phyloP scores from a whole-genome alignment of 768 basidiomycete species.

The Hericium coralloides region DNA sequence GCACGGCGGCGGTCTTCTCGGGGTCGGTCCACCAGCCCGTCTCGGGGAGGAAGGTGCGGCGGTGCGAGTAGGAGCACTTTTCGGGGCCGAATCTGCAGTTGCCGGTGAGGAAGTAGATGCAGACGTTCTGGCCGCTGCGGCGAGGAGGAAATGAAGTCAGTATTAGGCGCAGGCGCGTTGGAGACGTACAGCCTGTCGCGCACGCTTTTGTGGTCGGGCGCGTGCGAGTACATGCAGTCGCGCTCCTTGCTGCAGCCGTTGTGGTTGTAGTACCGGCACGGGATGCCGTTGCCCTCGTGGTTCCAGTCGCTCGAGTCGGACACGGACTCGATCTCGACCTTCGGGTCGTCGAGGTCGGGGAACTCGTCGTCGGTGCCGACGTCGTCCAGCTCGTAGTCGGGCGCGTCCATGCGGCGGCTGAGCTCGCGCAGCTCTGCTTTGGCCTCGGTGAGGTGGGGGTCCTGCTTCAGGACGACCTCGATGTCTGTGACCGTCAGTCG shows the following conservation, averaged over 20 bases:
- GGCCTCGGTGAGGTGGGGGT: constrained; percentile 18
- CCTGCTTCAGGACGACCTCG: constrained; percentile 16
- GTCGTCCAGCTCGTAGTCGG: not conserved
- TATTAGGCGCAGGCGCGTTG: not conserved
- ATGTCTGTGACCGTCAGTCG: constrained; percentile 25
- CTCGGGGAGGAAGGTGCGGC: constrained; percentile 32
- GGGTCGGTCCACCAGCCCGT: constrained; percentile 37
- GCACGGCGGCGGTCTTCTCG: not conserved
- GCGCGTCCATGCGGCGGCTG: not conserved
- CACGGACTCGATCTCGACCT: constrained; percentile 29
- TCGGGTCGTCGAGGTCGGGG: constrained; percentile 20
- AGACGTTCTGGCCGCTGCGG: constrained; percentile 44
- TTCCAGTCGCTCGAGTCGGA: constrained; percentile 49
- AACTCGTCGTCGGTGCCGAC: constrained; percentile 10
- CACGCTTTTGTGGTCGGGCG: constrained; percentile 45
- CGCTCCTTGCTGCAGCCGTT: constrained; percentile 35
- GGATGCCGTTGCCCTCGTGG: constrained; percentile 41
- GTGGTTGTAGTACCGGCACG: constrained; percentile 52
- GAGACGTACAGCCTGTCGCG: constrained; percentile 42
- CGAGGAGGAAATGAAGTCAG: not conserved
- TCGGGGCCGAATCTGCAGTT: constrained; percentile 29
- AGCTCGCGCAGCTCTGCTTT: constrained; percentile 13
- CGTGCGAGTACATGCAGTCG: constrained; percentile 40
- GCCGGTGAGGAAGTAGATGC: constrained; percentile 31
- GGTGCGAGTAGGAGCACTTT: constrained; percentile 42